Conservation (phyloP, 176 grass and related monocot species). For the Themeda triandra region DNA sequence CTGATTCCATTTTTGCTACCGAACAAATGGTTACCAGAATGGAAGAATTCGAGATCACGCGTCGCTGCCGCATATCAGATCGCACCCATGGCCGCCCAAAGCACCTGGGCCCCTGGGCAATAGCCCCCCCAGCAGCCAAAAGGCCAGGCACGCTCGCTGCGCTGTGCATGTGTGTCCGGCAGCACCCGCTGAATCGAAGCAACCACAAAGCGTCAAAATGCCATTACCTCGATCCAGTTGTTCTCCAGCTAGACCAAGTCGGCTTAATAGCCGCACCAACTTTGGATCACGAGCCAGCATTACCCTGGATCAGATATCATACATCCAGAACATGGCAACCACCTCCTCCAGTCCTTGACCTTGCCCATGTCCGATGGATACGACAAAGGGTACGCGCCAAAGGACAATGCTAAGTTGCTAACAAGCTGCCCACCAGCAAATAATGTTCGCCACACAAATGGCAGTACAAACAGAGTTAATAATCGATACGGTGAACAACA, state of each 20-base stretch:
- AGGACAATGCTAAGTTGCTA: not conserved
- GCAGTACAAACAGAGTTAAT: not conserved
- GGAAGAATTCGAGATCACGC: not conserved
- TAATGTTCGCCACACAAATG: not conserved
- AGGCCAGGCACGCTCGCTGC: not conserved
- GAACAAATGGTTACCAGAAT: not conserved
- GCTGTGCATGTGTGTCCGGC: not conserved
- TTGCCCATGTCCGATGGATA: not conserved
- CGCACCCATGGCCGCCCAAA: not conserved
- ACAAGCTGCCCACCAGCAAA: constrained; percentile 6
- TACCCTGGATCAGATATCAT: not conserved
- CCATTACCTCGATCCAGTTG: not conserved
- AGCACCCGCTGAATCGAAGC: not conserved
- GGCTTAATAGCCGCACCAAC: constrained; percentile 16
- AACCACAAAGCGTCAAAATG: not conserved
- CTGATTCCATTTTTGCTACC: not conserved
- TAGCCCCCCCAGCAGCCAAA: not conserved
- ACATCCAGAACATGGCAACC: not conserved
- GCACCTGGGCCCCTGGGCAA: not conserved
- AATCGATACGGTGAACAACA: not conserved
- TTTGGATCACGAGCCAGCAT: constrained; percentile 7
- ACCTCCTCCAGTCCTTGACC: not conserved
- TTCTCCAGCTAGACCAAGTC: constrained; percentile 11
- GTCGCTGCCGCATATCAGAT: not conserved
- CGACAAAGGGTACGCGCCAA: not conserved